Evolutionary conservation across 192 early-diverging fungal genomes (phyloP), one percentile per base, ranked within the genome.

Genomic region (Coemansia sp.): DNA sequence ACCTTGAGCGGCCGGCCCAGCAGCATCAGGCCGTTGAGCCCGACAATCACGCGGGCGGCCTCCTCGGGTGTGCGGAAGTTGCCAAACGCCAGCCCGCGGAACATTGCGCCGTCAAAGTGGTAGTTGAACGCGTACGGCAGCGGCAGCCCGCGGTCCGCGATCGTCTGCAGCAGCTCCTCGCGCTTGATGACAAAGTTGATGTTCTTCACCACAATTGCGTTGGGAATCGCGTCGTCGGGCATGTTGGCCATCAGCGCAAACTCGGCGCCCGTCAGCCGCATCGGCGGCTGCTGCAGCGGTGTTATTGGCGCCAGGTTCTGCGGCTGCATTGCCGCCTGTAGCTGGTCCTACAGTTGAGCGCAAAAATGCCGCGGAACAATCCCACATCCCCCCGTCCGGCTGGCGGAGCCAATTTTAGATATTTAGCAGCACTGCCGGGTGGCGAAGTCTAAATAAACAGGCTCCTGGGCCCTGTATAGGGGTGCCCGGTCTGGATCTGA

Each of bases 91-190:
- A 90, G 64, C 6, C 88, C 88, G 55, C 88, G 83, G 77, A 90
- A 90, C 35, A 88, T 75, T 29, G 86, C 81, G 47, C 84, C 84
- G 61, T 90, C 88, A 62, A 85, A 90, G 57, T 90, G 88, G 56
- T 90, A 90, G 67, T 90, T 90, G 68, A 90, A 86, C 19, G 88
- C 88, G 65, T 87, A 87, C 11, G 88, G 86, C 55, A 79, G 70
- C 21, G 88, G 88, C 47, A 88, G 83, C 19, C 84, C 83, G 35
- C 86, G 79, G 48, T 72, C 70, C 40, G 81, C 85, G 32, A 90
- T 83, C 22, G 81, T 85, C 15, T 79, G 80, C 34, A 90, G 44
- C 48, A 90, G 74, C 10, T 83, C 83, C 60, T 90, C 88, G 40
- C 85, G 83, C 76, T 90, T 88, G 38, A 90, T 77, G 11, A 81